These are phyloP conservation scores for Cutaneotrichosporon sp. DNA, from an alignment of 1,284 basidiomycete species.

Conservation along the genomic window DNA sequence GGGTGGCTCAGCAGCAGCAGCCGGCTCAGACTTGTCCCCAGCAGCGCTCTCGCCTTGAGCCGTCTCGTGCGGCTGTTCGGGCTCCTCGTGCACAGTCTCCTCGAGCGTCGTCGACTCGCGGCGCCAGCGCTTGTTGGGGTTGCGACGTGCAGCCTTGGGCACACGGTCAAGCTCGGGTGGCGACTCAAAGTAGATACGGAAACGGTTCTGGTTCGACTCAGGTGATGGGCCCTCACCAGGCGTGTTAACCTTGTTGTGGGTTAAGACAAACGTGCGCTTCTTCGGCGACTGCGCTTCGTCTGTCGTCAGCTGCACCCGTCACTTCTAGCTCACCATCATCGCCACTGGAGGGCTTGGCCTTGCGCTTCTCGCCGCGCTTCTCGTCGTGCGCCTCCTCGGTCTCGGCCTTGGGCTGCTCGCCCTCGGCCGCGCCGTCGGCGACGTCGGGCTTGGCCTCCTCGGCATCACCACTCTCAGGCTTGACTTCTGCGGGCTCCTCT, in stretches of 20 bases:
- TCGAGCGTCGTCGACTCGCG: conserved; percentile 48
- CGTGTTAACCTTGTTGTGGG: conserved; percentile 39
- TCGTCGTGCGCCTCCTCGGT: conserved; percentile 17
- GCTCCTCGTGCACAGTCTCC: conserved; percentile 23
- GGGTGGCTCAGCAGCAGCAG: conserved; percentile 1
- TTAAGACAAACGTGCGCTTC: conserved; percentile 40
- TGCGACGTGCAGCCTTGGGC: conserved; percentile 32
- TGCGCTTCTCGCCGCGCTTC: conserved; percentile 44
- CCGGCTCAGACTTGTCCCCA: conserved; percentile 28
- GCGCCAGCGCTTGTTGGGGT: conserved; percentile 59
- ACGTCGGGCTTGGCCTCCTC: conserved; percentile 9
- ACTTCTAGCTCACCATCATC: conserved; percentile 36
- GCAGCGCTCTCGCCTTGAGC: conserved; percentile 38
- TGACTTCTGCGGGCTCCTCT: background rate
- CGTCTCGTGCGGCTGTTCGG: conserved; percentile 45
- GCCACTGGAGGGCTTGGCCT: conserved; percentile 41
- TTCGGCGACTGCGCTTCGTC: conserved; percentile 29
- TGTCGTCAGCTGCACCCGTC: background rate
- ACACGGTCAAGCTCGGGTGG: conserved; percentile 47
- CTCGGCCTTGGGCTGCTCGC: conserved; percentile 5
- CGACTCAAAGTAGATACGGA: conserved; percentile 50
- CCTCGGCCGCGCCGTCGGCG: conserved; percentile 14
- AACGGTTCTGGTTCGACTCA: conserved; percentile 45
- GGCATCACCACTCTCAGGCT: background rate
- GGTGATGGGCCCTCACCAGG: conserved; percentile 14